Evolutionary conservation across 1,139 yeast genomes (phyloP), one percentile per base, ranked within the genome.

Genomic region (Geotrichum bryndzae): DNA sequence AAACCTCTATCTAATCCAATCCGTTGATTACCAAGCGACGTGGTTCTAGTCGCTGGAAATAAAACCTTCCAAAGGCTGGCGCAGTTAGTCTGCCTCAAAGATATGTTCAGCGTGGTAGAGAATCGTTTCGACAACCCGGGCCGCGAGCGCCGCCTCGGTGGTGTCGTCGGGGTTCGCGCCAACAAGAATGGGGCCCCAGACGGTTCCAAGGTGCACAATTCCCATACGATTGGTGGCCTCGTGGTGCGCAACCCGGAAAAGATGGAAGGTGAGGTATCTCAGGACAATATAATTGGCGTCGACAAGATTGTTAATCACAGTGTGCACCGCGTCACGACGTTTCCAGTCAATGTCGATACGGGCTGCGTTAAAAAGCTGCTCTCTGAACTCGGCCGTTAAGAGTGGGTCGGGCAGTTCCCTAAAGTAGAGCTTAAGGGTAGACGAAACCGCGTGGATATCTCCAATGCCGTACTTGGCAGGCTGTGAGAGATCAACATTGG

Each of bases 211-310:
- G 62, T 87, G 86, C 69, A 86, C 87, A 60, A 86, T 80, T 56
- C 86, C 84, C 98, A 94, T 94, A 71, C 95, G 81, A 71, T 90
- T 90, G 48, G 76, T 70, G 15, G 80, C 79, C 69, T 86, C 86
- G 64, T 85, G 80, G 31, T 83, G 81, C 38, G 88, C 85, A 8
- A 94, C 86, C 61, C 87, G 83, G 67, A 87, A 85, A 67, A 94
- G 81, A 74, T 94, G 99, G 80, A 92, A 89, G 3, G 91, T 79
- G 66, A 94, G 78, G 51, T 90, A 84, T 68, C 98, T 79, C 67
- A 94, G 80, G 0, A 98, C 92, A 78, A 96, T 91, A 73, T 94
- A 94, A 62, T 95, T 91, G 0, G 96, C 95, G 74, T 94, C 99
- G 0, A 98, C 97, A 61, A 94, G 80, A 67, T 88, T 88, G 76